Percentiles rank a stretch among this genome's conserved stretches.
These are phyloP conservation scores for Tetradesmus lagerheimii DNA, from an alignment of 139 green algal genomes.

Conservation along the genomic window DNA sequence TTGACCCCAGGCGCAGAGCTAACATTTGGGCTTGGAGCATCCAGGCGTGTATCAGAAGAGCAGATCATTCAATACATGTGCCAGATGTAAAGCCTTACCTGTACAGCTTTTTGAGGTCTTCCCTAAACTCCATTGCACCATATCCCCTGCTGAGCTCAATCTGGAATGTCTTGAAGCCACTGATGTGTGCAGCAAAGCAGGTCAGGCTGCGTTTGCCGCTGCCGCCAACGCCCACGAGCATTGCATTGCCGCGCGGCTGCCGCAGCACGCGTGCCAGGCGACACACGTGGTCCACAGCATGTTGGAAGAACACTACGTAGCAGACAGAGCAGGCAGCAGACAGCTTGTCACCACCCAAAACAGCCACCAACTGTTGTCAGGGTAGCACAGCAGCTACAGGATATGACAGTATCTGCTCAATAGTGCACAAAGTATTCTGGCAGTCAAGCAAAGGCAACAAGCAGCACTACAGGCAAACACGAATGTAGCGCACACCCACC, in stretches of 20 bases:
- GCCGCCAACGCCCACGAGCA: constrained; percentile 91
- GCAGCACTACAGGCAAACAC: too few relatives aligned
- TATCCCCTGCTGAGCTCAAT: constrained; percentile 67
- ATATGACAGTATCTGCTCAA: not conserved
- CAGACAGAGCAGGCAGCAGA: not conserved
- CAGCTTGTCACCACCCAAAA: too few relatives aligned
- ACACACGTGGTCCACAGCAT: constrained; percentile 86
- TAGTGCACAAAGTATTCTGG: too few relatives aligned
- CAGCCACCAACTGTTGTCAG: too few relatives aligned
- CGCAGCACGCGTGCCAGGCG: constrained; percentile 82
- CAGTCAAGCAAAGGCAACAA: too few relatives aligned
- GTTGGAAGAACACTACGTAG: constrained; percentile 84
- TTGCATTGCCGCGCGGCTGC: constrained; percentile 87
- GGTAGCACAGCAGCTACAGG: not conserved
- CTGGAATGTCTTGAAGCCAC: constrained; percentile 65
- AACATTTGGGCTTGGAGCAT: too few relatives aligned
- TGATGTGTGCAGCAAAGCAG: constrained; percentile 82
- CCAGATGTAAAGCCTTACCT: constrained; percentile 46
- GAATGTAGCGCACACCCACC: constrained; percentile 45
- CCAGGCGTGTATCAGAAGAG: too few relatives aligned
- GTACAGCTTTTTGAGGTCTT: constrained; percentile 88
- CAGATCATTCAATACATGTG: too few relatives aligned
- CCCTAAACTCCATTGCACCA: constrained; percentile 82
- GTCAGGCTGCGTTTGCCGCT: constrained; percentile 85
- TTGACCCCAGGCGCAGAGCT: too few relatives aligned